Percentiles rank a stretch among this genome's conserved stretches.
These are phyloP conservation scores for Suillus spraguei DNA, from an alignment of 768 basidiomycete genomes.

Conservation along the genomic window DNA sequence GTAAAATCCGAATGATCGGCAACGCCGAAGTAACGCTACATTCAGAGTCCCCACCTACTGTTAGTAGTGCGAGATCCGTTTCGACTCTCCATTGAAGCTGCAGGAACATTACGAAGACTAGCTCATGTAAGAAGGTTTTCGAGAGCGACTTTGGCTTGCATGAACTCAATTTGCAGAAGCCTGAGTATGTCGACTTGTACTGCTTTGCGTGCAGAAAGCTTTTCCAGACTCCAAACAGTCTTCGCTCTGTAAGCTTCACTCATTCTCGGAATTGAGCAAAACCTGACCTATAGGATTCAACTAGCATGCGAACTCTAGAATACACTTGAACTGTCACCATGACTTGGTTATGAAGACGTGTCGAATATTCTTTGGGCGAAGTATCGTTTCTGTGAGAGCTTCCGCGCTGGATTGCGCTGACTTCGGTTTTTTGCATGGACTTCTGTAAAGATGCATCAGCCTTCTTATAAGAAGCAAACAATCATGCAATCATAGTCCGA, in stretches of 20 bases:
- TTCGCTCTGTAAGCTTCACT: conserved; percentile 18
- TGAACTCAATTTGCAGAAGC: conserved; percentile 48
- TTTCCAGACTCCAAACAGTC: conserved; percentile 38
- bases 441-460: too few species aligned
- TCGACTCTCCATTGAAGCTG: conserved; percentile 35
- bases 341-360: conserved; percentile 42
- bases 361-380: too few species aligned
- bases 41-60: conserved; percentile 54
- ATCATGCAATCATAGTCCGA: too few species aligned
- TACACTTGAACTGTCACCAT: conserved; percentile 64
- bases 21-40: too few species aligned
- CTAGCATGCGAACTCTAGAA: conserved; percentile 54
- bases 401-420: too few species aligned
- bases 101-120: conserved; percentile 40
- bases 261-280: neutral
- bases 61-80: conserved; percentile 51
- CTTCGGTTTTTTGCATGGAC: too few species aligned
- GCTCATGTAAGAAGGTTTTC: conserved; percentile 45
- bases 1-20: too few species aligned
- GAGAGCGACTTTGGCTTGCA: conserved; percentile 38
- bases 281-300: neutral
- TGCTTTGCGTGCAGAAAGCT: conserved; percentile 45
- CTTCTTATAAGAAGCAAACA: too few species aligned
- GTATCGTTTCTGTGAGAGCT: too few species aligned
- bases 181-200: conserved; percentile 39